Percentiles rank a stretch among this genome's conserved stretches.
Evolutionary conservation across 306 rosid species (phyloP).

Genomic region (Luffa acutangula): DNA sequence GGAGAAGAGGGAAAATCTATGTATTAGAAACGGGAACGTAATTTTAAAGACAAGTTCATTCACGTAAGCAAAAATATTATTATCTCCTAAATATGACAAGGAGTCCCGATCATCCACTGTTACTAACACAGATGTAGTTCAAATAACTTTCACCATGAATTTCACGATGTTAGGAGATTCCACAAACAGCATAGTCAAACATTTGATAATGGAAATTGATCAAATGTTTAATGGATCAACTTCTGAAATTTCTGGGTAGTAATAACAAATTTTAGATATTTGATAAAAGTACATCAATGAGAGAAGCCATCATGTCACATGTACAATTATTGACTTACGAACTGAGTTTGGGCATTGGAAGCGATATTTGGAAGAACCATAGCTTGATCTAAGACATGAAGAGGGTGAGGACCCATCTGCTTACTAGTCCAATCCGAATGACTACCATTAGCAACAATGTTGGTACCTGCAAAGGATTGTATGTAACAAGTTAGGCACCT

Average conservation of each 20-base stretch:
- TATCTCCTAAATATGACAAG: slow-evolving; percentile 1
- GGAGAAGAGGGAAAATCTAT: not conserved
- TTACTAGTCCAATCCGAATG: slow-evolving; percentile 30
- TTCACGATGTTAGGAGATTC: not conserved
- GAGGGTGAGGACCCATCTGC: slow-evolving; percentile 32
- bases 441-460: slow-evolving; percentile 22
- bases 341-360: slow-evolving; percentile 27
- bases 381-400: slow-evolving; percentile 23
- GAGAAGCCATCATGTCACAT: not conserved
- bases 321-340: slow-evolving; percentile 35
- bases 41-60: not conserved
- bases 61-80: not conserved
- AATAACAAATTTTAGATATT: not conserved
- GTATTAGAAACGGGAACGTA: not conserved
- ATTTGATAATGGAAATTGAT: not conserved
- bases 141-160: not conserved
- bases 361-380: slow-evolving; percentile 25
- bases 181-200: not conserved
- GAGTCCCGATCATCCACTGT: not conserved
- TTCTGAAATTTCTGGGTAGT: not conserved
- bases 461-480: slow-evolving; percentile 37
- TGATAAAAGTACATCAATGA: not conserved
- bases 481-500: slow-evolving; percentile 4
- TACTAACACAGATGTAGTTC: not conserved
- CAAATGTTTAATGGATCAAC: not conserved